Evolutionary conservation across 2,329 filamentous ascomycete genomes (phyloP), one percentile per base, ranked within the genome.

Genomic region (Penicillium sp.): DNA sequence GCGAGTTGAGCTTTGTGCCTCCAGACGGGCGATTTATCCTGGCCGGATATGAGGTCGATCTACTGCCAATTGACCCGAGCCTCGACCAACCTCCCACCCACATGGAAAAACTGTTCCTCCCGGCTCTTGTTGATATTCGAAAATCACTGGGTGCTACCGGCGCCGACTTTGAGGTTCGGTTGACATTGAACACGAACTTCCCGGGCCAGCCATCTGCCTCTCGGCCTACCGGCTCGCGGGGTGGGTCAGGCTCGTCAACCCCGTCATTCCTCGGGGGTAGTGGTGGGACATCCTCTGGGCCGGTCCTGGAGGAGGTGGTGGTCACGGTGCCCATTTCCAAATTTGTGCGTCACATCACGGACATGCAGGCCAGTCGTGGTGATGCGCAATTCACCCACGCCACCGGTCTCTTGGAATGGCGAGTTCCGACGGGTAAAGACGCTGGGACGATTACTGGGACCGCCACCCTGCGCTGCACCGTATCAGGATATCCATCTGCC

Each of bases 21-120:
- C 93, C 93, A 0, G 93, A 98, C 66, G 93, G 93, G 29, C 82
- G 89, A 38, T 98, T 97, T 66, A 86, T 95, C 36, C 77, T 98
- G 13, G 90, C 90, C 29, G 90, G 90, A 24, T 98, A 98, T 64
- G 91, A 96, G 67, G 89, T 95, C 18, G 88, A 98, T 66, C 72
- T 98, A 24, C 75, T 97, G 9, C 90, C 90, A 0, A 80, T 85
- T 43, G 79, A 83, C 12, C 76, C 75, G 55, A 75, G 78, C 18
- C 78, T 80, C 57, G 75, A 76, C 45, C 75, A 78, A 13, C 78
- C 71, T 46, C 69, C 80, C 1, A 78, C 70, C 46, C 73, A 61
- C 35, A 68, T 74, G 46, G 81, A 81, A 50, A 84, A 80, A 56
- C 74, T 97, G 11, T 89, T 90, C 63, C 72, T 97, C 4, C 93